Base-by-base conservation (phyloP, 306 rosid species). In the Inga leiocalycina region DNA sequence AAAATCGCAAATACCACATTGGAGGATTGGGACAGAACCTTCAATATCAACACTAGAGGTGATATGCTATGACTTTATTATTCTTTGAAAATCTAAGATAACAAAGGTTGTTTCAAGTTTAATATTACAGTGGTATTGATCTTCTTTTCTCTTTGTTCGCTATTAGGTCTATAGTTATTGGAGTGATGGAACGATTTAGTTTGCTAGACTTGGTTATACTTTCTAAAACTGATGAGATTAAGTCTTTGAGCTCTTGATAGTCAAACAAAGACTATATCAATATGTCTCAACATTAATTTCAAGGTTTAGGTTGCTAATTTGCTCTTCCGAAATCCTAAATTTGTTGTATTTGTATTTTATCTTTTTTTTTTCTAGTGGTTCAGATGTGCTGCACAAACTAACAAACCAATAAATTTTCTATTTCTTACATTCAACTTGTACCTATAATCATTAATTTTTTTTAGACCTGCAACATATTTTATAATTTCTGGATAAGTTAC, bases 1-100 rank as follows among this genome's bases (percentile, higher is more conserved):
- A 67, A 77, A 13, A 54, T 86, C 10, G 79, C 90, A 6, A n/a
- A 83, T 27, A 88, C 91, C 0, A 6, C 67, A 0, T 12, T 84
- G 32, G 81, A 86, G 44, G 91, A 86, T n/a, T 90, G 85, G 82
- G 91, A 90, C 64, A 20, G 27, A 3, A 86, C 81, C 0, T 90
- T 90, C 81, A 83, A 69, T 8, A 68, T 87, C 17, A 90, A 90
- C 82, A 62, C 91, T 2, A 85, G 70, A 71, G 91, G 75, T 71
- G 27, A 6, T 65, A 32, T 65, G 71, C n/a, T 6, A 65, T 65
- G 10, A 32, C 6, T 67, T 37, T 67, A 62, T 3, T 12, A 11
- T 67, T 67, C 10, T 35, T 67, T 35, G 30, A 1, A 30, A 65
- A 27, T 65, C 0, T 64, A 27, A 64, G 37, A 54, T 54, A 5